A percentile compares a stretch with the other conserved stretches of the same genome.
Evolutionary conservation across 441 rosid genomes (phyloP).

Genomic region (Populus hybrid): DNA sequence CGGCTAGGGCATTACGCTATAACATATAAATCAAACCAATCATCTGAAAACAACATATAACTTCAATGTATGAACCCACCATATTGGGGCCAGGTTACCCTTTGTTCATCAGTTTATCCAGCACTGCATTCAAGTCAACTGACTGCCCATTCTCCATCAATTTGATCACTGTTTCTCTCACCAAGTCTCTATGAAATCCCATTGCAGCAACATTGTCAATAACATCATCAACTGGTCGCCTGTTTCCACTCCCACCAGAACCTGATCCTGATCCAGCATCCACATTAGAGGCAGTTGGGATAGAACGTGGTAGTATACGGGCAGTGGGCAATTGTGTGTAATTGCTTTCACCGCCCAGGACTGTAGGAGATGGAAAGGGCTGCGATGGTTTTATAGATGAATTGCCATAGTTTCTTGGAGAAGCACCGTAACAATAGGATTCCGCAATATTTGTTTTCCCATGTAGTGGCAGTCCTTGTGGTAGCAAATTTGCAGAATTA

Average conservation of each 20-base stretch:
- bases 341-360: slow-evolving; percentile 16
- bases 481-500: slow-evolving; percentile 15
- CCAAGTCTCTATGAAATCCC: slow-evolving; percentile 67
- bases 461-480: slow-evolving; percentile 13
- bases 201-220: slow-evolving; percentile 51
- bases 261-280: slow-evolving; percentile 28
- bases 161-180: slow-evolving; percentile 45
- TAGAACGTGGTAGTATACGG: slow-evolving; percentile 38
- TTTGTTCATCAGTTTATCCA: slow-evolving; percentile 49
- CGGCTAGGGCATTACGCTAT: not conserved
- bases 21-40: slow-evolving; percentile 10
- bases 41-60: not conserved
- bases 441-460: slow-evolving; percentile 17
- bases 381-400: slow-evolving; percentile 22
- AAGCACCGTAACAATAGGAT: slow-evolving; percentile 16
- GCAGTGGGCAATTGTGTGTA: slow-evolving; percentile 43
- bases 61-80: not conserved
- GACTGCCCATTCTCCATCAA: slow-evolving; percentile 47
- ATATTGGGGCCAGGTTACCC: slow-evolving; percentile 11
- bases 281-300: slow-evolving; percentile 48
- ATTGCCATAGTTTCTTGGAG: slow-evolving; percentile 16
- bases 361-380: slow-evolving; percentile 18
- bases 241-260: slow-evolving; percentile 29
- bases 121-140: slow-evolving; percentile 46
- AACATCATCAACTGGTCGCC: slow-evolving; percentile 36